Evolutionary conservation across 169 alveolate species (phyloP), one percentile per base, ranked within the genome.

Genomic region (Eimeria acervulina): DNA sequence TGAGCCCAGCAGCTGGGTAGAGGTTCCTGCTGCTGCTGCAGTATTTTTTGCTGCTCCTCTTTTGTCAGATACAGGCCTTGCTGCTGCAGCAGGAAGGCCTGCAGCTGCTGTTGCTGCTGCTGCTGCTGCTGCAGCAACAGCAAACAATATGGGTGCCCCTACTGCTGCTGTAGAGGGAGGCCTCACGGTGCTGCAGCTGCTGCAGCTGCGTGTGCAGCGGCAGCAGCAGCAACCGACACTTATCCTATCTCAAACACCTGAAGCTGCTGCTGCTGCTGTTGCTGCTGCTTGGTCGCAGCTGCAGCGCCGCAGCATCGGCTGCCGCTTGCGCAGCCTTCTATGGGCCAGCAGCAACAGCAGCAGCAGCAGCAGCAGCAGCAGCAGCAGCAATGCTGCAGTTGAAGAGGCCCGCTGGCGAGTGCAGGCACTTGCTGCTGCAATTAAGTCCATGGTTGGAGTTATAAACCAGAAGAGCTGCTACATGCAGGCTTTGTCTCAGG

Each of bases 281-380:
- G 55, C 55, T 47, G 55, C 55, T 47, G 55, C 55, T 5, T 47
- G 55, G 55, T 5, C 55, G 55, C 55, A 47, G 55, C 85, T 89
- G 51, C 88, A 89, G 74, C 85, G 36, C 85, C 55, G 85, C 59
- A 31, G 95, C 44, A 26, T 63, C 5, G 95, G 95, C 74, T 13
- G 2, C 26, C 85, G 95, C 17, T 17, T 89, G 26, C 88, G 59
- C 15, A 21, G 55, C 74, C 13, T 89, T 44, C 83, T 89, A 36
- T 89, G 95, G 95, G 42, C n/a, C 93, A 33, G 93, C 76, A 47
- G 44, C 93, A 52, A 23, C 47, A 47, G 94, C 59, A 80, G 66
- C 59, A 80, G 89, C 59, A 42, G 31, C 89, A 42, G 63, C 59
- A 80, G 40, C 63, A 80, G 89, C 89, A 26, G 89, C 66, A 44